phyloP scores from a whole-genome alignment of 129 eudicot species.

The Scalesia atractyloides region DNA sequence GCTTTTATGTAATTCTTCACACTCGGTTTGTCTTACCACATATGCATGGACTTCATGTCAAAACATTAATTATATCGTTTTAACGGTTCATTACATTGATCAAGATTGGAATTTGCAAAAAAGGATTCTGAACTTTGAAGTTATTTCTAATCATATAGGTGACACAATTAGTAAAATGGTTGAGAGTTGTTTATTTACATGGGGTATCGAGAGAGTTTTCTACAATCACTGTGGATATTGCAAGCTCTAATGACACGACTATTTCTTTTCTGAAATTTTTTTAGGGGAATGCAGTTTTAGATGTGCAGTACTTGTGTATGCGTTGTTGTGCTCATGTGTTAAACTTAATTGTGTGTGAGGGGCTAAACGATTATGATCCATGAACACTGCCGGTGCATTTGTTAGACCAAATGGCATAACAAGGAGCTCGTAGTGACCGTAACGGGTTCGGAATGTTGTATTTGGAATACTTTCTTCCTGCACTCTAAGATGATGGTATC shows the following conservation, averaged over 20 bases:
- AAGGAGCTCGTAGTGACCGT: too few species aligned
- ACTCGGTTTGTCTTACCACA: not conserved
- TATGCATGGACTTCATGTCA: not conserved
- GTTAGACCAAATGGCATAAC: too few species aligned
- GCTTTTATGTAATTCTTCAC: not conserved
- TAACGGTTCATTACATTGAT: not conserved
- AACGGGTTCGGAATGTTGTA: too few species aligned
- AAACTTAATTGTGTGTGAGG: not conserved
- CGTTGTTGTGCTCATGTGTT: not conserved
- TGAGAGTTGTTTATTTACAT: not conserved
- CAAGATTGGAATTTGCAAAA: not conserved
- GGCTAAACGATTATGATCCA: constrained; percentile 9
- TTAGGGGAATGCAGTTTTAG: not conserved
- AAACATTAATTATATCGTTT: not conserved
- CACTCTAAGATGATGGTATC: too few species aligned
- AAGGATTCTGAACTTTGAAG: not conserved
- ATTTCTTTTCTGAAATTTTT: not conserved
- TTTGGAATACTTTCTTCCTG: too few species aligned
- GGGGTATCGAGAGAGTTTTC: constrained; percentile 11
- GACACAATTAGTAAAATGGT: constrained; percentile 11
- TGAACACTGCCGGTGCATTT: too few species aligned
- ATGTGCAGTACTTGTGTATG: not conserved
- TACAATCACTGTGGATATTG: not conserved
- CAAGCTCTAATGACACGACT: constrained; percentile 7
- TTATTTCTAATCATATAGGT: not conserved